These are phyloP conservation scores for Neonectria magnoliae DNA, from an alignment of 2,329 filamentous ascomycete species.

Conservation along the genomic window DNA sequence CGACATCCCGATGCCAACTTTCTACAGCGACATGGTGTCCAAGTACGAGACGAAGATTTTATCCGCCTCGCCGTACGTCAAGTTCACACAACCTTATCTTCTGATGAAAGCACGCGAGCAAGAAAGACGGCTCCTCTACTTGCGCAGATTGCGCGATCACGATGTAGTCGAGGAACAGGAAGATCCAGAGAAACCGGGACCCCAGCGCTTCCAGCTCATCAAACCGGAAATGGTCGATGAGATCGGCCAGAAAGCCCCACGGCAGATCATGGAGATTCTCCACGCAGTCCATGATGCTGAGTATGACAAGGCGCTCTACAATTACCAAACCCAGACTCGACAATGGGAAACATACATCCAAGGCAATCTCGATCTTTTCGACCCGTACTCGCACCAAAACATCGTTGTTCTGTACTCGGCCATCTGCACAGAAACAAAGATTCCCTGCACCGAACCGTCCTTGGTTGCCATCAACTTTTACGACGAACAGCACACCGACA, in stretches of 20 bases:
- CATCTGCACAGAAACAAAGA: constrained; percentile 92
- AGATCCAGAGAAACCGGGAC: constrained; percentile 69
- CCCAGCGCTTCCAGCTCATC: constrained; percentile 86
- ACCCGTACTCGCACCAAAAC: constrained; percentile 95
- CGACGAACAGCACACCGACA: constrained; percentile 83
- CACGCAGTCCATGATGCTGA: constrained; percentile 96
- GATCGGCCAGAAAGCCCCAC: constrained; percentile 80
- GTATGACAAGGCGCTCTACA: constrained; percentile 93
- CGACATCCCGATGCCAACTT: constrained; percentile 86
- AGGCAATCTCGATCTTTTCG: constrained; percentile 87
- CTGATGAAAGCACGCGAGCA: constrained; percentile 92
- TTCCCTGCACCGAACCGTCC: constrained; percentile 90
- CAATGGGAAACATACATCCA: constrained; percentile 97
- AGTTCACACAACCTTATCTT: constrained; percentile 92
- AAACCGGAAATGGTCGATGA: constrained; percentile 95
- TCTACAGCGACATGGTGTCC: constrained; percentile 93
- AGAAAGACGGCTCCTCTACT: constrained; percentile 82
- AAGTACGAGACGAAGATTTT: constrained; percentile 93
- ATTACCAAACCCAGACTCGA: constrained; percentile 91
- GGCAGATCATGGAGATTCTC: constrained; percentile 90
- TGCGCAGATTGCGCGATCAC: constrained; percentile 85
- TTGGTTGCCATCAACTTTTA: constrained; percentile 94
- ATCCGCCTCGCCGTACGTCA: constrained; percentile 95
- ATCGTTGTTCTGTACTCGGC: constrained; percentile 95
- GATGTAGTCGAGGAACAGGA: constrained; percentile 66